These are phyloP conservation scores for Naegleria fowleri DNA, from an alignment of 208 protist species.

Conservation along the genomic window DNA sequence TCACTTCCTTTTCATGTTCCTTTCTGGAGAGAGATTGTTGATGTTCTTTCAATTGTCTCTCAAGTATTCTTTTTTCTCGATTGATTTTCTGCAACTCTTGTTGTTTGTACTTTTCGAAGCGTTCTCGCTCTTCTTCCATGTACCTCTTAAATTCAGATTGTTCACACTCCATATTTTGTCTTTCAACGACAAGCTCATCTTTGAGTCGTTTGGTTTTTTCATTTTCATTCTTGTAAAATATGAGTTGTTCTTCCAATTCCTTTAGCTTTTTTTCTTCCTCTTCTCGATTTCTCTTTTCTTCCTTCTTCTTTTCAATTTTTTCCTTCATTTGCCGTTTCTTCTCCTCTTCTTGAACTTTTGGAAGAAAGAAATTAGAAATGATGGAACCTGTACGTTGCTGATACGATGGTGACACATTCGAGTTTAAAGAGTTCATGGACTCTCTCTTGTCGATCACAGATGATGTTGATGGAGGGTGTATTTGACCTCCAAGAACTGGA, in stretches of 20 bases:
- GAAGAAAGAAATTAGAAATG: not conserved
- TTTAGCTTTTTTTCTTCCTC: not conserved
- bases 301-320: slow-evolving; percentile 1
- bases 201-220: not conserved
- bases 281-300: not conserved
- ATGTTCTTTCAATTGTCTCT: not conserved
- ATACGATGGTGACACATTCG: too few relatives aligned
- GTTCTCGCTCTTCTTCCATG: not conserved
- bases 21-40: not conserved
- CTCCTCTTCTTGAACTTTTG: slow-evolving; percentile 2
- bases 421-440: too few relatives aligned
- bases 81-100: not conserved
- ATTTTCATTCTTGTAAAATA: slow-evolving; percentile 10
- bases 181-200: slow-evolving; percentile 13
- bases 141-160: not conserved
- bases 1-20: slow-evolving; percentile 4
- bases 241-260: slow-evolving; percentile 9
- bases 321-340: not conserved
- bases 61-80: not conserved
- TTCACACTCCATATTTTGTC: not conserved
- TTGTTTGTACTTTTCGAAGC: slow-evolving; percentile 1
- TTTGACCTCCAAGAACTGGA: not conserved
- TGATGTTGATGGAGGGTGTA: not conserved
- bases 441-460: too few relatives aligned
- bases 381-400: not conserved